These are phyloP conservation scores for Alliaria petiolata DNA, from an alignment of 345 rosid genomes.

Conservation along the genomic window DNA sequence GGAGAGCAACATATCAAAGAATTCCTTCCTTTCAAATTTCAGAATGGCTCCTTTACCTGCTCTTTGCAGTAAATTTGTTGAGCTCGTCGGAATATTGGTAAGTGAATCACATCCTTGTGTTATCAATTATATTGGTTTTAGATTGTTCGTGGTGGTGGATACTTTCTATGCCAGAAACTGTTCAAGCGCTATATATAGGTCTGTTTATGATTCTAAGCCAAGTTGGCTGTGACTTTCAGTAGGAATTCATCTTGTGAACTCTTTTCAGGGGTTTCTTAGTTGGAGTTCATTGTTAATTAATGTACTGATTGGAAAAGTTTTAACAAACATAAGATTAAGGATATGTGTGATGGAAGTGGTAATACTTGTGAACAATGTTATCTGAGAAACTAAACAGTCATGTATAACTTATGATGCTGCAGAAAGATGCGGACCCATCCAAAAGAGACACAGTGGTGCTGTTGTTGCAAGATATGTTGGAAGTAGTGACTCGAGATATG, in stretches of 20 bases:
- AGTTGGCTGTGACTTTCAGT: background rate
- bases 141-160: background rate
- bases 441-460: constrained; percentile 72
- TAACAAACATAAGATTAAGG: background rate
- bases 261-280: background rate
- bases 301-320: background rate
- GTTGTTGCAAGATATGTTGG: constrained; percentile 91
- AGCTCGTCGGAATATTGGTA: constrained; percentile 88
- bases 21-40: constrained; percentile 78
- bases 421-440: constrained; percentile 85
- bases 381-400: background rate
- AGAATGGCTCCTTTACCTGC: constrained; percentile 77
- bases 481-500: constrained; percentile 93
- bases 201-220: background rate
- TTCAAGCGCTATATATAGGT: background rate
- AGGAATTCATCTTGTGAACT: background rate
- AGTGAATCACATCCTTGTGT: constrained; percentile 24
- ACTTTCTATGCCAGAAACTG: background rate
- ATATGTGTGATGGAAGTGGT: background rate
- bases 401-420: constrained; percentile 32
- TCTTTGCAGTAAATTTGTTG: constrained; percentile 76
- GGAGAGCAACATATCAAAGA: constrained; percentile 81
- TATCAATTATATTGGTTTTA: constrained; percentile 1
- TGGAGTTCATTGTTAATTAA: background rate
- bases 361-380: background rate